Conservation (phyloP, 1,284 basidiomycete genomes). For the Ganoderma lucidum region DNA sequence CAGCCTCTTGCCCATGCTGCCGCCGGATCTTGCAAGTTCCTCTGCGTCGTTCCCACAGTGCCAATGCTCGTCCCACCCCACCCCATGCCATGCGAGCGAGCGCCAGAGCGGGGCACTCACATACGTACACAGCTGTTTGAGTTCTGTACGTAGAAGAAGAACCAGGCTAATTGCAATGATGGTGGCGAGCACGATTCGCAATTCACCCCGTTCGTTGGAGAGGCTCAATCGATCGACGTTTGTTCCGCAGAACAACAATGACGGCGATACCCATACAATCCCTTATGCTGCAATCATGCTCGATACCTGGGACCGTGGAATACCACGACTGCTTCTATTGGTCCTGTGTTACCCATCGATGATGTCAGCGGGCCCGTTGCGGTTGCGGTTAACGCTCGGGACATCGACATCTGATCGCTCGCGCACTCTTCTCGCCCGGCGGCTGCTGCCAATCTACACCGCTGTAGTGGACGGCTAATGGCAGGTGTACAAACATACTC, state of each 20-base stretch:
- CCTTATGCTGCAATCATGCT: not conserved
- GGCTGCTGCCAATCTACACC: not conserved
- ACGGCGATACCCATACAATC: not conserved
- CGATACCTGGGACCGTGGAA: not conserved
- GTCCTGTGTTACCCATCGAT: not conserved
- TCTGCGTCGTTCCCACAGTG: not conserved
- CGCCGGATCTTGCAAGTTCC: not conserved
- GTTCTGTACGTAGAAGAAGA: not conserved
- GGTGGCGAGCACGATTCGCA: not conserved
- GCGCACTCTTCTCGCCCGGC: not conserved
- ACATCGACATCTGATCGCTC: not conserved
- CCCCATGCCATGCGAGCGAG: not conserved
- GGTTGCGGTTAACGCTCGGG: not conserved
- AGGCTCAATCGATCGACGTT: not conserved
- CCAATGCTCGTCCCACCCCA: not conserved
- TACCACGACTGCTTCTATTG: not conserved
- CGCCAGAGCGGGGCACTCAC: not conserved
- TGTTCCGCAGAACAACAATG: not conserved
- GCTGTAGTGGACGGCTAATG: no score
- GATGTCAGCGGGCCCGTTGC: not conserved
- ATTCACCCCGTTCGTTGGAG: not conserved
- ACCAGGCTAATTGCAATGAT: not conserved
- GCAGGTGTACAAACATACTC: no score
- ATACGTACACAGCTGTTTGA: not conserved
- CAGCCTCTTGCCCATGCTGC: slow-evolving; percentile 1